phyloP scores from a whole-genome alignment of 495 filamentous ascomycete genomes.

The Penicillium soppii region DNA sequence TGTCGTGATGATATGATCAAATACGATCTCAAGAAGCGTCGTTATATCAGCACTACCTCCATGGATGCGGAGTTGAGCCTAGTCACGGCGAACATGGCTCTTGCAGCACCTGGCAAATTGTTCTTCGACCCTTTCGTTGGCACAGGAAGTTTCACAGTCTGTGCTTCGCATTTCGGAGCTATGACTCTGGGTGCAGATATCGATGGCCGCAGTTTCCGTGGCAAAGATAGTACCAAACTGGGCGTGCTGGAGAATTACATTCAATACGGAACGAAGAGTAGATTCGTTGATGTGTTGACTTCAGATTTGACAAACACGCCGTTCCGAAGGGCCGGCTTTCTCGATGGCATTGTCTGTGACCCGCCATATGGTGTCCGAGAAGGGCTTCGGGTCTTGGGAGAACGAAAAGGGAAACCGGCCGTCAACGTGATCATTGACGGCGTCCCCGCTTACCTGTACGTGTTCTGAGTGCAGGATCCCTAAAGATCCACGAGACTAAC shows the following conservation, averaged over 20 bases:
- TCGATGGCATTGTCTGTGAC: conserved; percentile 95
- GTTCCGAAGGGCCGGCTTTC: conserved; percentile 53
- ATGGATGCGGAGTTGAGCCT: conserved; percentile 96
- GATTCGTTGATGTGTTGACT: conserved; percentile 73
- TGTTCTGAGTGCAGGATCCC: not conserved
- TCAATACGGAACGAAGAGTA: conserved; percentile 69
- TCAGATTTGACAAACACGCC: conserved; percentile 90
- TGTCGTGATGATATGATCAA: conserved; percentile 64
- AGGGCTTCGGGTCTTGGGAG: conserved; percentile 82
- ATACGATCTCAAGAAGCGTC: conserved; percentile 88
- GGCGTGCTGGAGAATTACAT: conserved; percentile 73
- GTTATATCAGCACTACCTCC: conserved; percentile 90
- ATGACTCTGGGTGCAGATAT: conserved; percentile 83
- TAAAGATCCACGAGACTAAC: conserved; percentile 5
- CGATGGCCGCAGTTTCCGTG: conserved; percentile 82
- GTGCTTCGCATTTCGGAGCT: conserved; percentile 87
- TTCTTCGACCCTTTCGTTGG: conserved; percentile 95
- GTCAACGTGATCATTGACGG: conserved; percentile 69
- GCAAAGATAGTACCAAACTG: conserved; percentile 50
- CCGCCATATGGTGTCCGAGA: conserved; percentile 97
- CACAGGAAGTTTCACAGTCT: conserved; percentile 85
- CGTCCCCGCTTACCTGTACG: conserved; percentile 66
- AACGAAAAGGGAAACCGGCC: conserved; percentile 60
- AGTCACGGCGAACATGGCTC: conserved; percentile 86
- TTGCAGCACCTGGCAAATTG: conserved; percentile 76